A percentile compares a stretch with the other conserved stretches of the same genome.
phyloP scores from a whole-genome alignment of 2,329 filamentous ascomycete genomes.

The Cercospora brassicicola region DNA sequence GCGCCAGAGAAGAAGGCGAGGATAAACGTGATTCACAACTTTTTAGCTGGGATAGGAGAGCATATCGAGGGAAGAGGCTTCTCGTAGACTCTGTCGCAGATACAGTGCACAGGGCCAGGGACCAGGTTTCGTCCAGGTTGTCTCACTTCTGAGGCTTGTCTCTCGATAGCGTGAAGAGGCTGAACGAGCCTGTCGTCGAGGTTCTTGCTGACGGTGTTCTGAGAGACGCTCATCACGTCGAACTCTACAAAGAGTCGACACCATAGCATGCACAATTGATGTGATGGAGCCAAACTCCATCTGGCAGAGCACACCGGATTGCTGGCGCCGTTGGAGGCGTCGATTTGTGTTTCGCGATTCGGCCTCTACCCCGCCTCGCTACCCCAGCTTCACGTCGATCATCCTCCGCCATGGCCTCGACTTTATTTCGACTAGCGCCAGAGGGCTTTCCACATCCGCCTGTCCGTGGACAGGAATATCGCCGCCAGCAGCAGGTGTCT shows the following conservation, averaged over 20 bases:
- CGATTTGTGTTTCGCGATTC: background rate
- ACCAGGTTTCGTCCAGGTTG: background rate
- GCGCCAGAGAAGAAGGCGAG: background rate
- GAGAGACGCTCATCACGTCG: background rate
- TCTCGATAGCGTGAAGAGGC: background rate
- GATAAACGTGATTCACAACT: background rate
- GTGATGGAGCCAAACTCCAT: background rate
- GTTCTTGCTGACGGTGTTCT: background rate
- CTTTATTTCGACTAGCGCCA: slow-evolving; percentile 5
- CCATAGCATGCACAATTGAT: background rate
- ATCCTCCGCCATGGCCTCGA: slow-evolving; percentile 1
- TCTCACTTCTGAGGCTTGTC: background rate
- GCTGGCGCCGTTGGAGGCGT: background rate
- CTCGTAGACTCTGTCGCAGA: background rate
- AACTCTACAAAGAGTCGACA: background rate
- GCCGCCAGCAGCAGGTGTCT: background rate
- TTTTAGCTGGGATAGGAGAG: background rate
- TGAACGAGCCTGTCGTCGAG: background rate
- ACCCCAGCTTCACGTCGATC: slow-evolving; percentile 15
- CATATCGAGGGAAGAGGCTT: background rate
- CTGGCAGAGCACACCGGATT: background rate
- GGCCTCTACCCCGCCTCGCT: slow-evolving; percentile 20
- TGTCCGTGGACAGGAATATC: background rate
- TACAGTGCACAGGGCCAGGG: background rate
- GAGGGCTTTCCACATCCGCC: background rate